Percentiles rank a stretch among this genome's conserved stretches.
phyloP scores from a whole-genome alignment of 2,329 filamentous ascomycete species.

The Fusarium liriodendri region DNA sequence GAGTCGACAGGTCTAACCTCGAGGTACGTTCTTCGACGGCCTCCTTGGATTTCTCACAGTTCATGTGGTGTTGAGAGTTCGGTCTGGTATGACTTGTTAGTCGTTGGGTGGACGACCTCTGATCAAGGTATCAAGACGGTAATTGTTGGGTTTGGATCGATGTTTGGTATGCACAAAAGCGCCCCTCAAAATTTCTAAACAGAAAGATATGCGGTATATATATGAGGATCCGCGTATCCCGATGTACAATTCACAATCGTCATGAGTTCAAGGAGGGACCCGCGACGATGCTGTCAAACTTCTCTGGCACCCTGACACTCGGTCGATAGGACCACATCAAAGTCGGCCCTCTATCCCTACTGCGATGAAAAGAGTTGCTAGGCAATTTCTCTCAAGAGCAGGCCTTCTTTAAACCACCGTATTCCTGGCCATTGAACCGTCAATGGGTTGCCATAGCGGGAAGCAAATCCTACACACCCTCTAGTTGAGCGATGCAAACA shows the following conservation, averaged over 20 bases:
- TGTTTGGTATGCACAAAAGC: background rate
- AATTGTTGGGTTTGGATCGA: background rate
- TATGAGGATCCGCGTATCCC: background rate
- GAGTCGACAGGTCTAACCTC: background rate
- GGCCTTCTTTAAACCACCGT: background rate
- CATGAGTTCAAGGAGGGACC: background rate
- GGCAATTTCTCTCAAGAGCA: background rate
- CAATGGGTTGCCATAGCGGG: background rate
- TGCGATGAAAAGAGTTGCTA: background rate
- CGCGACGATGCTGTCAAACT: background rate
- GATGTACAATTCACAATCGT: accelerated
- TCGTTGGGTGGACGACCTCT: background rate
- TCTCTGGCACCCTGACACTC: background rate
- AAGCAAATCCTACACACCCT: background rate
- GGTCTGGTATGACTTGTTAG: background rate
- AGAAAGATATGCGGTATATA: background rate
- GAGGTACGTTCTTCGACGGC: background rate
- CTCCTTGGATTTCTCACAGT: background rate
- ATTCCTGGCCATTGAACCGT: background rate
- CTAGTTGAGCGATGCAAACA: background rate
- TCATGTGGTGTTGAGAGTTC: background rate
- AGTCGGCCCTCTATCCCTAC: background rate
- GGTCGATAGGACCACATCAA: background rate
- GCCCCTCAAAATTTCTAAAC: accelerated
- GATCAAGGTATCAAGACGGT: background rate